Conservation (phyloP, 1,139 yeast species). For the Saccharomyces uvarum region DNA sequence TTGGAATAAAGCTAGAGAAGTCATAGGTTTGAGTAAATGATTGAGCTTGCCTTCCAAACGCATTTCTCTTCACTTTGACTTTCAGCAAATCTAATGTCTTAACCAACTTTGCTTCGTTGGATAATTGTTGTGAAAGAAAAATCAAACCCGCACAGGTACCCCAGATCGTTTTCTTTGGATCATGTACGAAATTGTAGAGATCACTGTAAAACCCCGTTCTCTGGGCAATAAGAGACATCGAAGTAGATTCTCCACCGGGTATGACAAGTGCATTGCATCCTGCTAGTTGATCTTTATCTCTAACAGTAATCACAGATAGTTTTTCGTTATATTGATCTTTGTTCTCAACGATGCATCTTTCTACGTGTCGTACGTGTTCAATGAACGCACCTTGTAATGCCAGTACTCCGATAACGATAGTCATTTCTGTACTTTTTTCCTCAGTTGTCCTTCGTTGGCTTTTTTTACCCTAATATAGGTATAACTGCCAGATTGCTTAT, state of each 20-base stretch:
- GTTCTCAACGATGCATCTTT: slow-evolving; percentile 32
- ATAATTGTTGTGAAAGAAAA: slow-evolving; percentile 50
- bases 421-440: too few relatives aligned
- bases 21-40: slow-evolving; percentile 51
- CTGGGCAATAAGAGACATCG: slow-evolving; percentile 67
- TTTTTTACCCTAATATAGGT: too few relatives aligned
- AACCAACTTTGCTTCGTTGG: slow-evolving; percentile 53
- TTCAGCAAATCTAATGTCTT: slow-evolving; percentile 58
- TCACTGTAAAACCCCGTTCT: slow-evolving; percentile 53
- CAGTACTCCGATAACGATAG: slow-evolving; percentile 50
- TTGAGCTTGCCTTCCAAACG: slow-evolving; percentile 72
- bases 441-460: too few relatives aligned
- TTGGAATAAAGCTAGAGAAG: slow-evolving; percentile 40
- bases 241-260: slow-evolving; percentile 79
- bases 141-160: slow-evolving; percentile 86
- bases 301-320: slow-evolving; percentile 41
- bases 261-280: slow-evolving; percentile 56
- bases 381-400: slow-evolving; percentile 77
- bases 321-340: neutral
- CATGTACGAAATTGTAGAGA: slow-evolving; percentile 42
- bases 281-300: slow-evolving; percentile 43
- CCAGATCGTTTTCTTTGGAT: slow-evolving; percentile 56
- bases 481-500: too few relatives aligned
- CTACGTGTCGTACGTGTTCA: slow-evolving; percentile 56
- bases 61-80: slow-evolving; percentile 60